Conservation (phyloP, 176 grass and related monocot genomes). For the Panicum miliaceum region DNA sequence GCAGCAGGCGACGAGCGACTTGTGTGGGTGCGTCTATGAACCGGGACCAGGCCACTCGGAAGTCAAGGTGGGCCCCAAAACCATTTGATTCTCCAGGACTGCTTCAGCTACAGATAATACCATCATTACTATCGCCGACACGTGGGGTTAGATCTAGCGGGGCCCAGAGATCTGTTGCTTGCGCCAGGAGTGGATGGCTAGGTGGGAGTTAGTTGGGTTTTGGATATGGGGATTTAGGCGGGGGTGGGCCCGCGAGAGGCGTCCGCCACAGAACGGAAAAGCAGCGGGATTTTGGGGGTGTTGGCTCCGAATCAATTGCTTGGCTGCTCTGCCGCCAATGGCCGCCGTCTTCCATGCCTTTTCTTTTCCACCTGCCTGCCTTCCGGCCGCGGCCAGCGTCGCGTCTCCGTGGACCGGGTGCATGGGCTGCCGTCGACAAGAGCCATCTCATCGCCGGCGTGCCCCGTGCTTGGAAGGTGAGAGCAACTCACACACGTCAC, state of each 20-base stretch:
- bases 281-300: not conserved
- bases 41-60: not conserved
- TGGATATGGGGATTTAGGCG: conserved; percentile 39
- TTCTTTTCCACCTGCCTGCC: not conserved
- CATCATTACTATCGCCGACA: not conserved
- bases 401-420: not conserved
- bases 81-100: not conserved
- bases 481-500: not conserved
- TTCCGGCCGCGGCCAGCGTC: not conserved
- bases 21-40: not conserved
- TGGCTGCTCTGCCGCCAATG: conserved; percentile 10
- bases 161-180: not conserved
- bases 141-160: fast-evolving
- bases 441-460: not conserved
- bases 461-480: not conserved
- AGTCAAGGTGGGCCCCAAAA: not conserved
- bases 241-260: conserved; percentile 43
- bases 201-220: not conserved
- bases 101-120: not conserved
- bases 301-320: conserved; percentile 50
- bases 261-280: conserved; percentile 47
- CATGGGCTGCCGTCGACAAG: not conserved
- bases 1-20: fast-evolving
- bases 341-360: not conserved
- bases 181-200: not conserved